A percentile compares a stretch with the other conserved stretches of the same genome.
phyloP scores from a whole-genome alignment of 208 protist species.

The Crithidia thermophila region DNA sequence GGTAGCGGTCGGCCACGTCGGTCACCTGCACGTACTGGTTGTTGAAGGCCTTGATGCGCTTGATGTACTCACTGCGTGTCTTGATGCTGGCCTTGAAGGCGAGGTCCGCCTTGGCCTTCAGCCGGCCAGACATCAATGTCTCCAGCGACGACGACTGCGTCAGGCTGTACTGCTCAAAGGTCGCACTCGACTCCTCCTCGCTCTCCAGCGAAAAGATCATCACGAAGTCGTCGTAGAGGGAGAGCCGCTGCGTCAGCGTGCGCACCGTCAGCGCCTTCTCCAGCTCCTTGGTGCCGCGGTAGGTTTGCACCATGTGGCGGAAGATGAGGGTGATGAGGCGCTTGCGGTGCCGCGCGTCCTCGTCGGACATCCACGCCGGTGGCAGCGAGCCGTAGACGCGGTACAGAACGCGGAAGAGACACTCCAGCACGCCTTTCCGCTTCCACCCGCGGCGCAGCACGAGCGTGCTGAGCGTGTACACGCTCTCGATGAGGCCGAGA shows the following conservation, averaged over 20 bases:
- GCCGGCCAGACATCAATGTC: conserved; percentile 68
- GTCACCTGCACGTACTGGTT: conserved; percentile 43
- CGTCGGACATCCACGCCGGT: conserved; percentile 61
- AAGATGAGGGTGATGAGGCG: conserved; percentile 60
- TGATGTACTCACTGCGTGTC: conserved; percentile 77
- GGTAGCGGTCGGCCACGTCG: conserved; percentile 44
- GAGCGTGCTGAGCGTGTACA: conserved; percentile 57
- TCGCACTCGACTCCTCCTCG: conserved; percentile 40
- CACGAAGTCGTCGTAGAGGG: conserved; percentile 75
- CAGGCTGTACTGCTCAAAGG: conserved; percentile 65
- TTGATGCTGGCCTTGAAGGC: conserved; percentile 70
- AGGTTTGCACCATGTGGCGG: conserved; percentile 61
- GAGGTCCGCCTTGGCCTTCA: conserved; percentile 69
- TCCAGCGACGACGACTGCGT: conserved; percentile 58
- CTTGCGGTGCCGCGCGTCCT: conserved; percentile 47
- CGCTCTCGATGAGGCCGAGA: conserved; percentile 49
- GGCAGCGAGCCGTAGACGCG: conserved; percentile 66
- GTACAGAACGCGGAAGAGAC: conserved; percentile 67
- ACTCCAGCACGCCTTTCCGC: conserved; percentile 77
- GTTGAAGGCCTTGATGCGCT: conserved; percentile 80
- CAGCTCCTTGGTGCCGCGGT: conserved; percentile 68
- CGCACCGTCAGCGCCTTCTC: conserved; percentile 66
- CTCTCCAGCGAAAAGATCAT: conserved; percentile 37
- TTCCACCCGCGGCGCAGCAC: conserved; percentile 61
- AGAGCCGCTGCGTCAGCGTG: conserved; percentile 76